Conservation (phyloP, 257 asterid genomes). For the Nicotiana obtusifolia region DNA sequence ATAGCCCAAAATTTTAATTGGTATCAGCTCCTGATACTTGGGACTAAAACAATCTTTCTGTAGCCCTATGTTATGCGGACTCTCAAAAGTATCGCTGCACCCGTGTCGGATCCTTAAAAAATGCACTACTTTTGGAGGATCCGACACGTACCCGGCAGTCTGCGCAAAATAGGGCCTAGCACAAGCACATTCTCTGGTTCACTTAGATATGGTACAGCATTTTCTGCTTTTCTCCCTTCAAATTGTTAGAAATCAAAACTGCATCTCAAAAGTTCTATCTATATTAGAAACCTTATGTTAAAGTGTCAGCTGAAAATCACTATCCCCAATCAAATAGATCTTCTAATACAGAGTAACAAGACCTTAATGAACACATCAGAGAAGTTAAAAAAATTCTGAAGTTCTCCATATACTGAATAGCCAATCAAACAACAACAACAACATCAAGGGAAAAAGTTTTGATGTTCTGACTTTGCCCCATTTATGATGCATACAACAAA, state of each 20-base stretch:
- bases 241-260: background rate
- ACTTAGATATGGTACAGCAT: background rate
- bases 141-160: no score
- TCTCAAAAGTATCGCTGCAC: no score
- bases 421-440: background rate
- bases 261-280: background rate
- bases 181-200: background rate
- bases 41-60: no score
- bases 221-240: background rate
- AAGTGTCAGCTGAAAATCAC: background rate
- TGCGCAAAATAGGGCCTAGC: background rate
- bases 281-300: background rate
- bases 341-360: background rate
- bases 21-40: conserved; percentile 1
- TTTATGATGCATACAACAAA: background rate
- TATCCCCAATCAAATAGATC: no score
- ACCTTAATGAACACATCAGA: background rate
- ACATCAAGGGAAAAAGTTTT: background rate
- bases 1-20: background rate
- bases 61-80: no score
- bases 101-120: no score
- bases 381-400: background rate
- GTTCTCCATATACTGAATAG: background rate
- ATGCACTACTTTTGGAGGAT: no score
- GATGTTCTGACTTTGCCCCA: background rate